A percentile compares a stretch with the other conserved stretches of the same genome.
Conservation (phyloP, 1,139 yeast species). For the Chernovozyma aurita region DNA sequence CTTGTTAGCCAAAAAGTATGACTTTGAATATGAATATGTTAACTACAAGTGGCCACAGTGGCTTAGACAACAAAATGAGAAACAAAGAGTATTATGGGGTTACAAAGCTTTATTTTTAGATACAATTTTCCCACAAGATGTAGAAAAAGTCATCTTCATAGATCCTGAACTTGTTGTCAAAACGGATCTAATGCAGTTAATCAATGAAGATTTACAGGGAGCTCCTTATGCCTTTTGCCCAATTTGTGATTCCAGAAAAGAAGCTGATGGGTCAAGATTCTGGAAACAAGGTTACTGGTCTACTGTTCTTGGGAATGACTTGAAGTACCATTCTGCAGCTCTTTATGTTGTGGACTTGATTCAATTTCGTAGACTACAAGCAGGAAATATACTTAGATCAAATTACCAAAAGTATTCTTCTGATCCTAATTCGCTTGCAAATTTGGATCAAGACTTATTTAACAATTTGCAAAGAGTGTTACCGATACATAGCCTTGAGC, state of each 20-base stretch:
- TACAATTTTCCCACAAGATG: conserved; percentile 74
- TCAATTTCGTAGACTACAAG: conserved; percentile 57
- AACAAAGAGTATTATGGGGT: conserved; percentile 82
- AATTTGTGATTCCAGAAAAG: conserved; percentile 78
- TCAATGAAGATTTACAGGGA: conserved; percentile 62
- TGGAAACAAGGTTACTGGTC: conserved; percentile 96
- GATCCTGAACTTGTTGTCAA: conserved; percentile 83
- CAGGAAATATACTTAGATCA: conserved; percentile 78
- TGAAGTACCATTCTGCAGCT: conserved; percentile 80
- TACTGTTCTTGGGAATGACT: conserved; percentile 50
- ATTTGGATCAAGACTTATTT: conserved; percentile 88
- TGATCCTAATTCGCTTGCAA: conserved; percentile 74
- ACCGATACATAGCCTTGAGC: conserved; percentile 69
- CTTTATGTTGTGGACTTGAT: conserved; percentile 75
- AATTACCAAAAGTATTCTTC: conserved; percentile 81
- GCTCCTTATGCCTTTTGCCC: conserved; percentile 85
- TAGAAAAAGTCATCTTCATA: conserved; percentile 74
- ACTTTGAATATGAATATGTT: conserved; percentile 66
- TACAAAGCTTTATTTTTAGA: conserved; percentile 83
- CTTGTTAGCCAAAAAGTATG: conserved; percentile 49
- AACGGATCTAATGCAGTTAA: conserved; percentile 65
- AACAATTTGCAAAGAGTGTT: conserved; percentile 70
- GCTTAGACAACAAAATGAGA: conserved; percentile 72
- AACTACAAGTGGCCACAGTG: conserved; percentile 91
- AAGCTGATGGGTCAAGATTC: conserved; percentile 82